Evolutionary conservation across 164 flowering plant genomes (phyloP), one percentile per base, ranked within the genome.

Genomic region (Kingdonia uniflora): DNA sequence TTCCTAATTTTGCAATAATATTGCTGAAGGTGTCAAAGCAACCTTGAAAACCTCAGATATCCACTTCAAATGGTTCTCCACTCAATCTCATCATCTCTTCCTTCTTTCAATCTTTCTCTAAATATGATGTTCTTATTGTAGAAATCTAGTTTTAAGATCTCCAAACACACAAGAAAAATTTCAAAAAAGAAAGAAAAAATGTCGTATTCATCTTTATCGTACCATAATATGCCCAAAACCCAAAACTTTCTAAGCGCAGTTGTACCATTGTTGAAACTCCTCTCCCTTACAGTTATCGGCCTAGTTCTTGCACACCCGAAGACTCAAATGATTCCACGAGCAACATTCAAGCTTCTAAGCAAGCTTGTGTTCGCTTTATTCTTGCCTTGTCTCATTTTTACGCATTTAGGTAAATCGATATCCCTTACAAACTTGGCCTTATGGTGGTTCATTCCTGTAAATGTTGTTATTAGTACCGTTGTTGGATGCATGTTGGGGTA

Each of bases 391-490:
- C 64, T 78, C 12, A 87, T 84, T 57, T 91, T 91, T 60, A 76
- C 77, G 11, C 72, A 79, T n/a, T 75, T 87, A 5, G 97, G 97
- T 19, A 61, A 75, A 59, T 67, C 74, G 47, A 76, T 91, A 16
- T 78, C 80, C 14, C 65, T 80, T 6, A 21, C 69, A 15, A 84
- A 76, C 65, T 49, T 80, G 17, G 33, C 58, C 5, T 57, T 17
- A 0, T 87, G 95, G 97, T 91, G 97, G 97, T 87, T 91, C 63
- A 78, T 91, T 22, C 97, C 96, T 0, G 80, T 81, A 3, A 87
- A 85, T 59, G 92, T 83, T 49, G 20, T 87, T 29, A 24, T 91
- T 1, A 83, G 86, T 49, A 85, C 90, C 0, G 6, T 45, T 6
- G 64, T 79, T 19, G 98, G 96, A 43, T 81, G 78, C 69, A 19